Evolutionary conservation across 768 basidiomycete species (phyloP).

Genomic region (Clitopilus hobsonii): DNA sequence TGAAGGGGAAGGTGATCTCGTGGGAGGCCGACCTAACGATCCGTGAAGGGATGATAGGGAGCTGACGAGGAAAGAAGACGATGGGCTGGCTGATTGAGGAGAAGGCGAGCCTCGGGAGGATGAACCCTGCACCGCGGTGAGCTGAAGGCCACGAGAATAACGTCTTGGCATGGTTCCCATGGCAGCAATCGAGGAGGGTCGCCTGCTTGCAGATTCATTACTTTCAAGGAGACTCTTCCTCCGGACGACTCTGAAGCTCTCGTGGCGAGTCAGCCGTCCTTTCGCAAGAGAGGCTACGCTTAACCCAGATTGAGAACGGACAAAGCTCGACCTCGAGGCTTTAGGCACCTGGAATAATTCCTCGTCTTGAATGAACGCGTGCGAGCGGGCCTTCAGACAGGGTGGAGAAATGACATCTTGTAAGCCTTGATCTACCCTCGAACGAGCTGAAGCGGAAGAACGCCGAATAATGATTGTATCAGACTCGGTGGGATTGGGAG

Average conservation of each 20-base stretch:
- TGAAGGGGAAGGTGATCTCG: constrained; percentile 10
- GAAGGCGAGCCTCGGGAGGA: not conserved
- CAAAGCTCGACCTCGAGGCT: constrained; percentile 36
- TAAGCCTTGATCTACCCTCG: constrained; percentile 71
- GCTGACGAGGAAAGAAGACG: constrained; percentile 11
- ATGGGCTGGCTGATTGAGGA: constrained; percentile 18
- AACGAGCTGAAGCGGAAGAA: constrained; percentile 58
- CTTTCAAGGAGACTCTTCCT: constrained; percentile 43
- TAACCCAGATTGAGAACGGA: constrained; percentile 54
- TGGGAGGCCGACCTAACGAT: constrained; percentile 9
- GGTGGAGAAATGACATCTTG: constrained; percentile 77
- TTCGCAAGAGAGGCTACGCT: constrained; percentile 62
- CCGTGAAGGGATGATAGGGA: constrained; percentile 11
- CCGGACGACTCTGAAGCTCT: constrained; percentile 65
- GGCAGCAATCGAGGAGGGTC: not conserved
- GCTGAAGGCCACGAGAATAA: constrained; percentile 30
- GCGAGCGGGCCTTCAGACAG: constrained; percentile 63
- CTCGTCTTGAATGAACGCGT: constrained; percentile 58
- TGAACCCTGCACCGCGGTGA: constrained; percentile 19
- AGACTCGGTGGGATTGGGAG: constrained; percentile 45
- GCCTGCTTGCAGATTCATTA: not conserved
- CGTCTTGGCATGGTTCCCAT: not conserved
- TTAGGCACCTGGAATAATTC: constrained; percentile 56
- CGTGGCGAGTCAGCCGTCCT: constrained; percentile 58
- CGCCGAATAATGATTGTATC: constrained; percentile 65